Conservation (phyloP, 352 stramenopile species). For the Globisporangium apiculatum region DNA sequence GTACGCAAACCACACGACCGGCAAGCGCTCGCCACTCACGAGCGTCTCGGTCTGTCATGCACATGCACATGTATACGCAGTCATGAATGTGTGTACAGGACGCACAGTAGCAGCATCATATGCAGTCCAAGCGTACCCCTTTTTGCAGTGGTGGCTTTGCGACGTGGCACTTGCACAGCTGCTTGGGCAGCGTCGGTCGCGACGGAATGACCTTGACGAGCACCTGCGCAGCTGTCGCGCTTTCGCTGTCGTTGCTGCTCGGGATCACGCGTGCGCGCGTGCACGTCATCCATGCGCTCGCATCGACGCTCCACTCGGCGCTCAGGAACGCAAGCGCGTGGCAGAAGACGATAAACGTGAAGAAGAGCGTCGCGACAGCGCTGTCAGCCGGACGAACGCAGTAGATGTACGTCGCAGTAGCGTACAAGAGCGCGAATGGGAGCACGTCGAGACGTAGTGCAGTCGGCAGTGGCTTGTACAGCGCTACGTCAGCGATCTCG, state of each 20-base stretch:
- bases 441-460: constrained; percentile 42
- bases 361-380: constrained; percentile 34
- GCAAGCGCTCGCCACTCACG: constrained; percentile 17
- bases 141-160: constrained; percentile 14
- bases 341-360: constrained; percentile 31
- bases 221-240: constrained; percentile 7
- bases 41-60: constrained; percentile 9
- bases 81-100: neutral
- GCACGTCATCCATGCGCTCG: constrained; percentile 30
- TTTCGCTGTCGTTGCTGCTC: neutral
- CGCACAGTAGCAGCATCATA: neutral
- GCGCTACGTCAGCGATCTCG: constrained; percentile 40
- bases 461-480: constrained; percentile 60
- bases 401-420: constrained; percentile 26
- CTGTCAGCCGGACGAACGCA: constrained; percentile 22
- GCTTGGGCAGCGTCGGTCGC: constrained; percentile 37
- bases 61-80: neutral
- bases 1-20: constrained; percentile 66
- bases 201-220: constrained; percentile 53
- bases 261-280: constrained; percentile 11
- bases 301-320: constrained; percentile 46
- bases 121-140: constrained; percentile 3
- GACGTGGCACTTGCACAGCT: constrained; percentile 40
- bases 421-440: constrained; percentile 35
- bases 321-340: constrained; percentile 52